Percentiles rank a stretch among this genome's conserved stretches.
Evolutionary conservation across 1,284 basidiomycete genomes (phyloP).

Genomic region (Omphalotus olearius): DNA sequence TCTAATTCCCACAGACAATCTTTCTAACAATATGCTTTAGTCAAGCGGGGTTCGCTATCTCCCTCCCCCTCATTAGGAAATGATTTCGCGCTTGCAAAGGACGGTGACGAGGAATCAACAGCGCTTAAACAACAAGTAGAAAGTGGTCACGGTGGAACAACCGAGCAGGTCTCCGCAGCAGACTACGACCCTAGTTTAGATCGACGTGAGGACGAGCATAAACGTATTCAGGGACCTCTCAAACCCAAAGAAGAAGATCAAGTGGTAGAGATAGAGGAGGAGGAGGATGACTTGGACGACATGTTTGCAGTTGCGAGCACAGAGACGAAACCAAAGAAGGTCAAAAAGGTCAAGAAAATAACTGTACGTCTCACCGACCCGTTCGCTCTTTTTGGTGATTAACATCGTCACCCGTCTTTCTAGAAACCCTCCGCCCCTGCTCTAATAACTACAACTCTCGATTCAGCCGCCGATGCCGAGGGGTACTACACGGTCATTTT

Average conservation of each 20-base stretch:
- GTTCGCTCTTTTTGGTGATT: too few relatives aligned
- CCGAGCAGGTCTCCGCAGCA: conserved; percentile 80
- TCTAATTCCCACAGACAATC: neutral
- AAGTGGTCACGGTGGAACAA: conserved; percentile 33
- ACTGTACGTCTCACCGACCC: conserved; percentile 34
- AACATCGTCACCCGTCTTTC: neutral
- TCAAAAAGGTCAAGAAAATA: conserved; percentile 55
- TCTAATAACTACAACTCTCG: conserved; percentile 64
- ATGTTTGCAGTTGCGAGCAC: conserved; percentile 76
- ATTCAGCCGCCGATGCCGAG: conserved; percentile 82
- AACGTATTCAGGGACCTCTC: conserved; percentile 44
- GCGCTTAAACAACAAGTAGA: conserved; percentile 37
- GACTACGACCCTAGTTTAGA: conserved; percentile 92
- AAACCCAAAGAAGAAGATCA: conserved; percentile 36
- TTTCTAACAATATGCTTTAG: conserved; percentile 22
- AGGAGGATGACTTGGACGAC: conserved; percentile 81
- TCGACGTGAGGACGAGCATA: conserved; percentile 75
- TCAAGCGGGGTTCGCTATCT: conserved; percentile 48
- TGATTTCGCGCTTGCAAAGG: conserved; percentile 59
- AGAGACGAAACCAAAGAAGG: conserved; percentile 54
- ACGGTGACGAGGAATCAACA: conserved; percentile 44
- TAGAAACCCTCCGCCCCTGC: conserved; percentile 57
- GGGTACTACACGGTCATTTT: conserved; percentile 95
- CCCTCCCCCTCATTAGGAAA: conserved; percentile 47
- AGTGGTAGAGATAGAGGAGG: conserved; percentile 59